These are phyloP conservation scores for Talaromyces adpressus DNA, from an alignment of 495 filamentous ascomycete genomes.

Conservation along the genomic window DNA sequence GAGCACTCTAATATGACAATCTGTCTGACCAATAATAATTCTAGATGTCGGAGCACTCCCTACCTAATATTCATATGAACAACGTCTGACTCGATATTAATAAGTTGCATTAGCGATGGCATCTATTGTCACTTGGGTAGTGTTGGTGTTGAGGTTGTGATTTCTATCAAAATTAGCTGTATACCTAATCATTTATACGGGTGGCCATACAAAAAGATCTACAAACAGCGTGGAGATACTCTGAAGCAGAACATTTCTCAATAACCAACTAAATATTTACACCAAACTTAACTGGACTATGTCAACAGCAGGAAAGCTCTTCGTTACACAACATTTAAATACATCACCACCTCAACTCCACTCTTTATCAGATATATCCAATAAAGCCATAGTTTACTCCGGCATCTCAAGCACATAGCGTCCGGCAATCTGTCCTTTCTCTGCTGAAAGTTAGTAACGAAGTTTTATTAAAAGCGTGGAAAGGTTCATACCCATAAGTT, in stretches of 20 bases:
- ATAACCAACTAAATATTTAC: background rate
- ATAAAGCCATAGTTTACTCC: slow-evolving; percentile 27
- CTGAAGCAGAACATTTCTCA: background rate
- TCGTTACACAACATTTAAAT: background rate
- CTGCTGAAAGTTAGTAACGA: slow-evolving; percentile 19
- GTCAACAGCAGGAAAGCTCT: background rate
- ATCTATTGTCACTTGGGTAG: background rate
- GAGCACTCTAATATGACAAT: no score
- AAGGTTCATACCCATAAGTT: slow-evolving; percentile 51
- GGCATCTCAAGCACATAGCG: slow-evolving; percentile 76
- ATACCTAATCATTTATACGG: background rate
- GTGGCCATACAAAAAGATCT: background rate
- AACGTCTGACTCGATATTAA: background rate
- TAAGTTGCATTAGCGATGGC: background rate
- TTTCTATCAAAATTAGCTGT: background rate
- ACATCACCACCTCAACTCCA: background rate
- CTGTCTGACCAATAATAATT: no score
- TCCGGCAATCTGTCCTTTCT: slow-evolving; percentile 73
- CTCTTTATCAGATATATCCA: background rate
- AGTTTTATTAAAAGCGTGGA: slow-evolving; percentile 4
- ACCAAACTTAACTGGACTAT: background rate
- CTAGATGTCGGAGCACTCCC: no score
- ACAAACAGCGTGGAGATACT: background rate
- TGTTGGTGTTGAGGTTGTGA: background rate
- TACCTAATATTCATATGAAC: no score